Base-by-base conservation (phyloP, 2,329 filamentous ascomycete species). In the Lecanicillium sp. region DNA sequence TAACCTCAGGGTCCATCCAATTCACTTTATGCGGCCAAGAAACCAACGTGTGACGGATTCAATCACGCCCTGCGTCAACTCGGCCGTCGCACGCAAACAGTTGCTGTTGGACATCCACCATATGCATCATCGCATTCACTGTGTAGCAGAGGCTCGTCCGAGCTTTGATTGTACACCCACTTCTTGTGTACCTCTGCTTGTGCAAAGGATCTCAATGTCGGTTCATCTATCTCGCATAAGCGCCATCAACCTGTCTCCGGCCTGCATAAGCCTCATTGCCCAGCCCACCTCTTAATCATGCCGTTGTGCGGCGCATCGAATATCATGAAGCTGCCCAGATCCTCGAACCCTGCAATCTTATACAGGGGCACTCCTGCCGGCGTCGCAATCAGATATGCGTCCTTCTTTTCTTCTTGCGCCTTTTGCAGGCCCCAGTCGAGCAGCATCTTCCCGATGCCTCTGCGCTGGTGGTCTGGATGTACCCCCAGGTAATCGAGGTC, bases 401-500 rank as follows among this genome's bases (percentile, higher is more conserved):
- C 53, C 26, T 44, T 48, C 11, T 43, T 30, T 8, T 54, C 37
- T 24, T 40, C 19, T 15, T 26, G 35, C 8, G 52, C 53, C 40
- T 40, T 48, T 9, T 50, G 33, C 4, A 55, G 30, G 23, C 53
- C 52, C 53, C 53, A 54, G 19, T 54, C 24, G n/a, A 55, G 38
- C 2, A 55, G 41, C 30, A 52, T 48, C 37, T 46, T 54, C 12
- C 53, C 53, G 21, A 55, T 55, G 15, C 53, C 53, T 47, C 48
- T 55, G 17, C 50, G 49, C 32, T 54, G 53, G 14, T 55, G 52
- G 9, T 39, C 24, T 11, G 53, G 52, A 26, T 55, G 49, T n/a
- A 54, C 53, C 4, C 49, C 53, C 4, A 55, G 49, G 23, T 53
- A 53, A 38, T 55, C 53, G 12, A 55, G 53, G 40, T 55, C 53